Conservation (phyloP, 192 early-diverging fungal genomes). For the Podila epigama region DNA sequence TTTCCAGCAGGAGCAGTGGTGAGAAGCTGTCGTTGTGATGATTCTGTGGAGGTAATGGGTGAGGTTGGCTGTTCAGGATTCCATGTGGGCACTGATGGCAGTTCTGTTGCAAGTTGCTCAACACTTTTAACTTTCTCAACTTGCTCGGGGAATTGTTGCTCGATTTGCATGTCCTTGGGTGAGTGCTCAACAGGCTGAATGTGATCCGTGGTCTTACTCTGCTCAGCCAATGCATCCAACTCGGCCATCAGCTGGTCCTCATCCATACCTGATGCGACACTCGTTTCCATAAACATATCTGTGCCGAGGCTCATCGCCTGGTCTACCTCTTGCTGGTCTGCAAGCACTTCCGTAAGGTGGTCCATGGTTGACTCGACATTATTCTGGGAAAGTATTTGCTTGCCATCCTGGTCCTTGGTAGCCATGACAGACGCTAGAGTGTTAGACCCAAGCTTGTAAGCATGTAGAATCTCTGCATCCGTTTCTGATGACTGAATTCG, state of each 20-base stretch:
- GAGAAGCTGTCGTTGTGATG: neutral
- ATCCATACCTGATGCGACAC: conserved; percentile 13
- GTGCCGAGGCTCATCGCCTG: conserved; percentile 55
- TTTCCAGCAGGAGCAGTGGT: conserved; percentile 12
- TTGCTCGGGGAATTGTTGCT: too few relatives aligned
- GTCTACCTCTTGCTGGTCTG: conserved; percentile 70
- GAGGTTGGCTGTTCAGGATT: neutral
- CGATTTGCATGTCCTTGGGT: too few relatives aligned
- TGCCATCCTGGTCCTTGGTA: conserved; percentile 21
- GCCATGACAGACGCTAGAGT: conserved; percentile 60
- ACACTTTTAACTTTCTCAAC: too few relatives aligned
- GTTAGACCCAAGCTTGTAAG: conserved; percentile 65
- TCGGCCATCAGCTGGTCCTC: conserved; percentile 40
- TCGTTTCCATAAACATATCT: conserved; percentile 17
- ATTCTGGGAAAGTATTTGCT: conserved; percentile 51
- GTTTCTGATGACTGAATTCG: conserved; percentile 70
- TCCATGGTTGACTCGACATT: conserved; percentile 69
- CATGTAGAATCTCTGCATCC: conserved; percentile 67
- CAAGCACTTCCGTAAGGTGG: conserved; percentile 62
- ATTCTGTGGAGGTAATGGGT: neutral
- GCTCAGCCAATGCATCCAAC: conserved; percentile 31
- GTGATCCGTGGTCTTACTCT: too few relatives aligned
- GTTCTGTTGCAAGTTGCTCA: too few relatives aligned
- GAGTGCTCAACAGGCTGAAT: neutral
- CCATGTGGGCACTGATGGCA: too few relatives aligned